Conservation (phyloP, 179 eudicot species). For the Silene noctiflora region DNA sequence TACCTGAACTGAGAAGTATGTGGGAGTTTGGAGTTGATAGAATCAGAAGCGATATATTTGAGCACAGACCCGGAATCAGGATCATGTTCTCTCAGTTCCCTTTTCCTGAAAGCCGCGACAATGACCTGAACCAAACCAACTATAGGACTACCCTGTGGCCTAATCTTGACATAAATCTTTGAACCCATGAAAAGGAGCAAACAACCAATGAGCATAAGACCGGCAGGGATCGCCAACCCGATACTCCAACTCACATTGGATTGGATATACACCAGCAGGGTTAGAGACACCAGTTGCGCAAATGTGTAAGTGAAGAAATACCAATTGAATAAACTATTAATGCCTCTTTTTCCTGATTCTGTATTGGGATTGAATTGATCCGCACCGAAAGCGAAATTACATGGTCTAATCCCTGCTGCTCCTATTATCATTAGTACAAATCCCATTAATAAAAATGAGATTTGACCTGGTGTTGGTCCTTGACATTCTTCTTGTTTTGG, state of each 20-base stretch:
- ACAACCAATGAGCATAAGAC: conserved; percentile 57
- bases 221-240: conserved; percentile 66
- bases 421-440: conserved; percentile 64
- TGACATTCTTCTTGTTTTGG: conserved; percentile 35
- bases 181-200: conserved; percentile 53
- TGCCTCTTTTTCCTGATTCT: conserved; percentile 77
- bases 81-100: conserved; percentile 40
- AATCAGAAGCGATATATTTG: conserved; percentile 42
- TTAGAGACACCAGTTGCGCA: conserved; percentile 66
- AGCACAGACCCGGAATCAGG: conserved; percentile 34
- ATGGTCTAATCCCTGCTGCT: conserved; percentile 78
- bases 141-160: conserved; percentile 79
- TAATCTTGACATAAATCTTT: conserved; percentile 61
- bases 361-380: conserved; percentile 85
- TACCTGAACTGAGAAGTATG: conserved; percentile 82
- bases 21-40: conserved; percentile 57
- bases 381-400: conserved; percentile 85
- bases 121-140: conserved; percentile 54
- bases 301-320: conserved; percentile 83
- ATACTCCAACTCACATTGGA: conserved; percentile 70
- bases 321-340: conserved; percentile 92
- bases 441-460: conserved; percentile 48
- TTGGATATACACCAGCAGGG: conserved; percentile 73
- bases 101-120: conserved; percentile 60
- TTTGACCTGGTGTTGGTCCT: conserved; percentile 51